phyloP scores from a whole-genome alignment of 2,329 filamentous ascomycete genomes.

The Beauveria sp. region DNA sequence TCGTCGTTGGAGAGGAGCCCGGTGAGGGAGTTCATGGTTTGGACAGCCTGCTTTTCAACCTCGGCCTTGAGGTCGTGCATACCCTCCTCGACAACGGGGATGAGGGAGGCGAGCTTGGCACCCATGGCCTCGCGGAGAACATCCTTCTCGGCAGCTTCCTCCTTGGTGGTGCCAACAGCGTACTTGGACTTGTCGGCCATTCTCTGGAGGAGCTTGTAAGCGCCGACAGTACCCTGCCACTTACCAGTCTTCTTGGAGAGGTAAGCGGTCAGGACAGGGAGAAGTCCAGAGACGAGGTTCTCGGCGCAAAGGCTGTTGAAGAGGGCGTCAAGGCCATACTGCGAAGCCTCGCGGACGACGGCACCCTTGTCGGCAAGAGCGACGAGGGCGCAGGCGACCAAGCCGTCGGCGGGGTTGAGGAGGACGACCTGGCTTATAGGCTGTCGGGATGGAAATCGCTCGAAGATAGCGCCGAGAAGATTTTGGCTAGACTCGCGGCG shows the following conservation, averaged over 20 bases:
- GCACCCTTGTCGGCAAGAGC: conserved; percentile 82
- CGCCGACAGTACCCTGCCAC: conserved; percentile 93
- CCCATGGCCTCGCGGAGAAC: conserved; percentile 87
- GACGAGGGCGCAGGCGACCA: conserved; percentile 70
- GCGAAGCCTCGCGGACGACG: conserved; percentile 82
- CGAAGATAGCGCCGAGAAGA: conserved; percentile 85
- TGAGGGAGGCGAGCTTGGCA: conserved; percentile 73
- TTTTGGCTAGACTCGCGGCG: conserved; percentile 90
- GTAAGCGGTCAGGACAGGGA: conserved; percentile 70
- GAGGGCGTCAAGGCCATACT: conserved; percentile 87
- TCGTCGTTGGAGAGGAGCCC: conserved; percentile 94
- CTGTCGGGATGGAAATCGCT: conserved; percentile 74
- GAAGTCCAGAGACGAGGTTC: conserved; percentile 71
- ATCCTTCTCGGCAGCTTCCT: conserved; percentile 83
- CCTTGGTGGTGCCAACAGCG: conserved; percentile 66
- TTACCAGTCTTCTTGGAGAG: conserved; percentile 80
- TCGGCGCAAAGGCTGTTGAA: conserved; percentile 75
- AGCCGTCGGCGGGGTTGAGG: conserved; percentile 68
- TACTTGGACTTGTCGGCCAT: conserved; percentile 95
- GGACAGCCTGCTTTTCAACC: conserved; percentile 79
- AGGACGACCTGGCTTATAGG: conserved; percentile 75
- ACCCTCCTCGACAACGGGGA: conserved; percentile 81
- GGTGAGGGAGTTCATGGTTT: conserved; percentile 86
- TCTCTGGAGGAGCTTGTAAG: conserved; percentile 74
- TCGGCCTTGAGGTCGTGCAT: conserved; percentile 97